Evolutionary conservation across 2,329 filamentous ascomycete genomes (phyloP).

Genomic region (Drechslerella stenobrocha): DNA sequence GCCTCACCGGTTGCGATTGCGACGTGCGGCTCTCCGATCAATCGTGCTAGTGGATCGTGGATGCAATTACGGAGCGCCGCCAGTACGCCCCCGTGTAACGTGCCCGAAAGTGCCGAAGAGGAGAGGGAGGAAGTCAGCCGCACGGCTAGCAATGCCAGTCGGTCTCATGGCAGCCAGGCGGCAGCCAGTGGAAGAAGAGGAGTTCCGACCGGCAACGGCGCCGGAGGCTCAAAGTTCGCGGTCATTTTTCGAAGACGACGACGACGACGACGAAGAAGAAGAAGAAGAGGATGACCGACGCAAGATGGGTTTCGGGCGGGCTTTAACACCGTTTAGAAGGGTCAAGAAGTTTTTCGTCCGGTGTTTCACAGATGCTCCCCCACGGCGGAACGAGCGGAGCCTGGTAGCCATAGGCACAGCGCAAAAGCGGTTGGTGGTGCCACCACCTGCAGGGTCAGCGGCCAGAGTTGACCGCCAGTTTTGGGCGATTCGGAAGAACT

Average conservation of each 20-base stretch:
- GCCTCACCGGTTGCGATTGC: no score
- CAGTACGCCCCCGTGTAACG: background rate
- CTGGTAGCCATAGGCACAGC: background rate
- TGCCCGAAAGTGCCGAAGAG: background rate
- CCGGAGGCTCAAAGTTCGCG: slow-evolving; percentile 18
- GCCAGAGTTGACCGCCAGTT: slow-evolving; percentile 9
- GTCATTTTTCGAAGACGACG: slow-evolving; percentile 37
- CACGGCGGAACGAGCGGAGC: background rate
- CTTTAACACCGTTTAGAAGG: slow-evolving; percentile 17
- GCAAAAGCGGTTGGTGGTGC: background rate
- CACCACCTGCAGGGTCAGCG: slow-evolving; percentile 7
- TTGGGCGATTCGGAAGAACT: background rate
- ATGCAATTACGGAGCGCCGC: background rate
- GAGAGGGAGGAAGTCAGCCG: background rate
- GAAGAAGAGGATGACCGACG: slow-evolving; percentile 8
- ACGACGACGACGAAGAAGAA: slow-evolving; percentile 20
- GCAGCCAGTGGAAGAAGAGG: slow-evolving; percentile 30
- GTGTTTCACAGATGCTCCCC: background rate
- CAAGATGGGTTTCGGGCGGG: slow-evolving; percentile 14
- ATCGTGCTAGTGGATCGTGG: background rate
- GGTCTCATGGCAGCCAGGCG: background rate
- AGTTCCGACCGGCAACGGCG: slow-evolving; percentile 9
- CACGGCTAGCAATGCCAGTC: background rate
- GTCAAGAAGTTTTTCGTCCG: slow-evolving; percentile 1
- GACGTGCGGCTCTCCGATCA: no score